Conservation (phyloP, 1,284 basidiomycete species). For the Melampsora americana region DNA sequence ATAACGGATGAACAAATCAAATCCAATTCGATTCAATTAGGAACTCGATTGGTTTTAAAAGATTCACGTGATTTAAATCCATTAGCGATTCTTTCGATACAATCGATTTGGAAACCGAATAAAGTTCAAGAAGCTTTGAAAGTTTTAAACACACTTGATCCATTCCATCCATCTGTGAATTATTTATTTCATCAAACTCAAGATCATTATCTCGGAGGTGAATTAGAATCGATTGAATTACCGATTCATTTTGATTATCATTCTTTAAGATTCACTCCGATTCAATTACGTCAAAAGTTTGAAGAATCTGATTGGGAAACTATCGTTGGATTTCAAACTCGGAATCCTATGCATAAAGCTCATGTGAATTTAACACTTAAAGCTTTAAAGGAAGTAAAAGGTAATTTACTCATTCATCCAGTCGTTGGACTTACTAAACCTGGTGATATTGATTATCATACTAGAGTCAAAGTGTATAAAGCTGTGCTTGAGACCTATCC, state of each 20-base stretch:
- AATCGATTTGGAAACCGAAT: constrained; percentile 63
- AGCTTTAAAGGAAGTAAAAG: constrained; percentile 87
- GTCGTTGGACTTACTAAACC: constrained; percentile 98
- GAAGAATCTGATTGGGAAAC: constrained; percentile 93
- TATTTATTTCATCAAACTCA: constrained; percentile 84
- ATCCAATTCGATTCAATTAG: constrained; percentile 66
- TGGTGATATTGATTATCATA: constrained; percentile 87
- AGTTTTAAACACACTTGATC: constrained; percentile 85
- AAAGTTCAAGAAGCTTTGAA: constrained; percentile 78
- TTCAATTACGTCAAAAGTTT: constrained; percentile 91
- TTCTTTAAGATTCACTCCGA: constrained; percentile 83
- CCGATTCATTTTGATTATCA: constrained; percentile 96
- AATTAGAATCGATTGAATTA: constrained; percentile 82
- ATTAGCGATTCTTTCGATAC: constrained; percentile 84
- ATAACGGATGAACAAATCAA: constrained; percentile 73
- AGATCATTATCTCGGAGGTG: constrained; percentile 88
- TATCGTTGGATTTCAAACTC: constrained; percentile 95
- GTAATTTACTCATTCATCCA: constrained; percentile 95
- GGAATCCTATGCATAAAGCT: constrained; percentile 98
- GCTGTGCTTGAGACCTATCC: constrained; percentile 92
- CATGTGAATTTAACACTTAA: constrained; percentile 96
- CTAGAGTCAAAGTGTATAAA: constrained; percentile 83
- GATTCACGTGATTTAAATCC: constrained; percentile 91
- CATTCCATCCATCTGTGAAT: constrained; percentile 84
- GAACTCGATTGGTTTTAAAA: constrained; percentile 73